Conservation (phyloP, 1,284 basidiomycete species). For the Neonothopanus nambi region DNA sequence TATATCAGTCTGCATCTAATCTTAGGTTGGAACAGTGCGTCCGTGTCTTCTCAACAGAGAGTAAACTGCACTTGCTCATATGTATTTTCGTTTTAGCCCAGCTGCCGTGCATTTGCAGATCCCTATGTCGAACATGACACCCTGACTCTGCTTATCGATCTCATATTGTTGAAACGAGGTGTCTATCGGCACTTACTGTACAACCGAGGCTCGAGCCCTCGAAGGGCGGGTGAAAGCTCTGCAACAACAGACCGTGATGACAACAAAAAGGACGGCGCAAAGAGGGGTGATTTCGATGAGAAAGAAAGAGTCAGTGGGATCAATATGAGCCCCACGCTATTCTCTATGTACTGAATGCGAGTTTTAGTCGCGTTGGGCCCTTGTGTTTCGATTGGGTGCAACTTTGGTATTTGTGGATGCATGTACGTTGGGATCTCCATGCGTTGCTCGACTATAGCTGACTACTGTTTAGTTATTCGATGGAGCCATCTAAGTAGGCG, state of each 20-base stretch:
- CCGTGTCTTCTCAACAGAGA: neutral
- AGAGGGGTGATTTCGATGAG: no score
- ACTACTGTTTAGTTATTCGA: slow-evolving; percentile 57
- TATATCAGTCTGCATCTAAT: slow-evolving; percentile 83
- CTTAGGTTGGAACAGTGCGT: slow-evolving; percentile 82
- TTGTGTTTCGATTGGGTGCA: slow-evolving; percentile 56
- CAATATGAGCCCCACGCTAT: neutral
- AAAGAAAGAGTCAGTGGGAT: slow-evolving; percentile 20
- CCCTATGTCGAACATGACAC: slow-evolving; percentile 89
- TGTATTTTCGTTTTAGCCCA: slow-evolving; percentile 36
- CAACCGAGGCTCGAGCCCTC: slow-evolving; percentile 73
- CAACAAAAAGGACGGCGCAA: slow-evolving; percentile 17
- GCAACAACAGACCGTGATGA: slow-evolving; percentile 33
- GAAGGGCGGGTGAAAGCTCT: slow-evolving; percentile 43
- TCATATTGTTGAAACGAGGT: slow-evolving; percentile 84
- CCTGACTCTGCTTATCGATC: slow-evolving; percentile 77
- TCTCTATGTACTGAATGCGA: neutral
- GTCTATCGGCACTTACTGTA: slow-evolving; percentile 91
- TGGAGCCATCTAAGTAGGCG: slow-evolving; percentile 68
- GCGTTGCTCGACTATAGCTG: neutral
- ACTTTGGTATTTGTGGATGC: slow-evolving; percentile 65
- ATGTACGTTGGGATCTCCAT: slow-evolving; percentile 46
- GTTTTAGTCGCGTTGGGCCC: slow-evolving; percentile 53
- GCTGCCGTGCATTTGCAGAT: slow-evolving; percentile 78
- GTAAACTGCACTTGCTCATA: slow-evolving; percentile 2